A percentile compares a stretch with the other conserved stretches of the same genome.
Evolutionary conservation across 2,329 filamentous ascomycete genomes (phyloP).

Genomic region (Fusarium denticulatum): DNA sequence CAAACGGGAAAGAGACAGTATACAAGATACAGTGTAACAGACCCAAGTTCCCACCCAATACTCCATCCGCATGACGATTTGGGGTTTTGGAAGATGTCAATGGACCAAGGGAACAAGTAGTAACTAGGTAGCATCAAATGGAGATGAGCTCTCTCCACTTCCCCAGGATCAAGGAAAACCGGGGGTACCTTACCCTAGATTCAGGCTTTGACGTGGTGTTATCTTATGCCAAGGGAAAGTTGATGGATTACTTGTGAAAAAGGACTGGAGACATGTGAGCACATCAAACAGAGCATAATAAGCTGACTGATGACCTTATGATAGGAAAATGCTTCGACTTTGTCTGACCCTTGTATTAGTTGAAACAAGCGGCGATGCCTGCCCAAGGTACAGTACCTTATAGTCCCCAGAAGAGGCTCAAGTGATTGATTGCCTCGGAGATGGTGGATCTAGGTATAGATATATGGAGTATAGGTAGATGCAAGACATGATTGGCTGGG

Average conservation of each 20-base stretch:
- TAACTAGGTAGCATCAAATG: not conserved
- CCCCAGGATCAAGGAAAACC: slow-evolving; percentile 11
- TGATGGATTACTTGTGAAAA: not conserved
- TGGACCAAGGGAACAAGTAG: slow-evolving; percentile 1
- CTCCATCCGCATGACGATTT: not conserved
- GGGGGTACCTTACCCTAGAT: slow-evolving; percentile 9
- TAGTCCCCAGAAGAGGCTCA: slow-evolving; percentile 28
- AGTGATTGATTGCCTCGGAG: slow-evolving; percentile 32
- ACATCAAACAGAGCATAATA: not conserved
- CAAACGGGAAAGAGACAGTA: not conserved
- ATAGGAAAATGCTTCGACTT: not conserved
- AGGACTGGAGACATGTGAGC: not conserved
- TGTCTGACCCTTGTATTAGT: not conserved
- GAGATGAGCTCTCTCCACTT: slow-evolving; percentile 27
- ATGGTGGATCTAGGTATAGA: slow-evolving; percentile 1
- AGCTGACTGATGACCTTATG: not conserved
- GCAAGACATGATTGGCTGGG: not conserved
- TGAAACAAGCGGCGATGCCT: not conserved
- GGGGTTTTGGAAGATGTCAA: not conserved
- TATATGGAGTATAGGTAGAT: not conserved
- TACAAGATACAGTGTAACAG: not conserved
- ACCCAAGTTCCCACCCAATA: not conserved
- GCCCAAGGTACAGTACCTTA: no score
- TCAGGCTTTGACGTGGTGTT: not conserved
- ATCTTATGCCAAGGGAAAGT: not conserved